phyloP scores from a whole-genome alignment of 2,329 filamentous ascomycete species.

The Fusarium stilboides region DNA sequence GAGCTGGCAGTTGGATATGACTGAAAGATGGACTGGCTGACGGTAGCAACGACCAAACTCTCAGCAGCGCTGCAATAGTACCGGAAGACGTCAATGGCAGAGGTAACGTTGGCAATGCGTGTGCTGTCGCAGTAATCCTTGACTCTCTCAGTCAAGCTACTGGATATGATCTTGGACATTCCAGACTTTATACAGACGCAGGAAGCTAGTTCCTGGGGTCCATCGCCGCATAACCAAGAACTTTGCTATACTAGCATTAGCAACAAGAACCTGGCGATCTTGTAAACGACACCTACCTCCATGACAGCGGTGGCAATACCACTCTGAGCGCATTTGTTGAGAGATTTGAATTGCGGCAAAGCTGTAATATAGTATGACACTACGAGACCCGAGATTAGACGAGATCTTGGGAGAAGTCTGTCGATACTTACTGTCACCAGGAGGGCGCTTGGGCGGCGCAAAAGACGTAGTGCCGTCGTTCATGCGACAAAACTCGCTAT shows the following conservation, averaged over 20 bases:
- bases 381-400: slow-evolving; percentile 39
- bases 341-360: slow-evolving; percentile 61
- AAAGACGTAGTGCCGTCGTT: slow-evolving; percentile 65
- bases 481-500: slow-evolving; percentile 67
- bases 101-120: slow-evolving; percentile 61
- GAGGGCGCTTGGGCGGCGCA: slow-evolving; percentile 61
- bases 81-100: slow-evolving; percentile 62
- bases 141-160: slow-evolving; percentile 61
- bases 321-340: slow-evolving; percentile 62
- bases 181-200: slow-evolving; percentile 67
- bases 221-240: slow-evolving; percentile 60
- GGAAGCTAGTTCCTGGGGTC: slow-evolving; percentile 66
- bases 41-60: slow-evolving; percentile 58
- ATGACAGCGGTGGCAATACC: slow-evolving; percentile 61
- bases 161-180: slow-evolving; percentile 61
- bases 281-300: slow-evolving; percentile 51
- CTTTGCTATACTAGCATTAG: slow-evolving; percentile 48
- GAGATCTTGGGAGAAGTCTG: accelerated
- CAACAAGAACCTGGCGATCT: too few species aligned
- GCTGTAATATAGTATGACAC: slow-evolving; percentile 71
- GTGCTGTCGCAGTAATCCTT: slow-evolving; percentile 62
- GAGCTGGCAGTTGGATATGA: slow-evolving; percentile 38
- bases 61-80: slow-evolving; percentile 67
- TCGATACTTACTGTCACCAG: slow-evolving; percentile 64
- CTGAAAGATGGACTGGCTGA: slow-evolving; percentile 56